phyloP scores from a whole-genome alignment of 306 rosid genomes.

The Pyrus pyrifolia region DNA sequence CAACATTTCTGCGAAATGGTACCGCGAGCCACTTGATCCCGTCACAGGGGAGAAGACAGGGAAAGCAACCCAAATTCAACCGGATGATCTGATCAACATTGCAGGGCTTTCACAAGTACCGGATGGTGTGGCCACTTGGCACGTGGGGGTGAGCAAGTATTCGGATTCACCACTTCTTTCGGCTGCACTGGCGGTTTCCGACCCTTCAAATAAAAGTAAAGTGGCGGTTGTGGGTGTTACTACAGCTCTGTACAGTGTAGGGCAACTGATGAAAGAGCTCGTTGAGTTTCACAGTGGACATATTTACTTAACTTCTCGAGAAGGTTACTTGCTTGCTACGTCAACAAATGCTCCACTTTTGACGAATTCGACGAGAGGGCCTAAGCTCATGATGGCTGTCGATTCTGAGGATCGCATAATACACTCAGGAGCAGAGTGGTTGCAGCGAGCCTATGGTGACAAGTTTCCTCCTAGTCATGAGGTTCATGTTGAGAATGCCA shows the following conservation, averaged over 20 bases:
- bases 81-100: constrained; percentile 79
- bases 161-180: constrained; percentile 90
- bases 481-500: constrained; percentile 79
- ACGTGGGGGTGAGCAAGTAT: constrained; percentile 93
- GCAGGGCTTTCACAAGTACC: constrained; percentile 88
- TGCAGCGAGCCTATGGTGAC: constrained; percentile 58
- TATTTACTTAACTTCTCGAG: constrained; percentile 84
- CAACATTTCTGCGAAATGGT: constrained; percentile 81
- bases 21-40: constrained; percentile 88
- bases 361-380: constrained; percentile 51
- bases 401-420: constrained; percentile 62
- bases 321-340: constrained; percentile 88
- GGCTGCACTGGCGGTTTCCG: constrained; percentile 93
- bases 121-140: constrained; percentile 97
- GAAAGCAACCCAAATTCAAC: constrained; percentile 75
- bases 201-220: constrained; percentile 68
- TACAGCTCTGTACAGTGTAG: constrained; percentile 87
- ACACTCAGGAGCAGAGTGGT: constrained; percentile 66
- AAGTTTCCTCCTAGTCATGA: constrained; percentile 65
- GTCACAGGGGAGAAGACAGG: constrained; percentile 80
- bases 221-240: constrained; percentile 98
- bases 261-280: constrained; percentile 89
- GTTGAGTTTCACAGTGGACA: constrained; percentile 90
- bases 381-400: constrained; percentile 76
- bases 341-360: constrained; percentile 76